Conservation (phyloP, 2,329 filamentous ascomycete species). For the Coniochaeta pulveracea region DNA sequence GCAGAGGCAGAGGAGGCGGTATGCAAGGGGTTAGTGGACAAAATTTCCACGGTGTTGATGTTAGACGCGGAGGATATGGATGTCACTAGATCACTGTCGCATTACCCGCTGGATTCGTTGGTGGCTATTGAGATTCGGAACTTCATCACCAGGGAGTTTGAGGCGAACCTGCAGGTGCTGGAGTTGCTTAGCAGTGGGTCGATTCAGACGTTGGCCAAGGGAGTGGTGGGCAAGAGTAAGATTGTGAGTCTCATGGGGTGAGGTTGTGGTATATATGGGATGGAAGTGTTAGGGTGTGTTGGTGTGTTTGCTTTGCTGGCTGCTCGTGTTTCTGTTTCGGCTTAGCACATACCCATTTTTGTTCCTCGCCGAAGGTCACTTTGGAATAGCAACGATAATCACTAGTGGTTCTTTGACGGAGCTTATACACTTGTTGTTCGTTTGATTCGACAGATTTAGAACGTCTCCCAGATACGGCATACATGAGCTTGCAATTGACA, state of each 20-base stretch:
- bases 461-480: too few species aligned
- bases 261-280: slow-evolving; percentile 8
- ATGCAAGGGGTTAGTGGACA: slow-evolving; percentile 33
- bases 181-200: slow-evolving; percentile 41
- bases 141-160: slow-evolving; percentile 37
- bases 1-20: slow-evolving; percentile 34
- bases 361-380: too few species aligned
- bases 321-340: too few species aligned
- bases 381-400: too few species aligned
- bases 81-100: slow-evolving; percentile 26
- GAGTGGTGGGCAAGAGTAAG: slow-evolving; percentile 35
- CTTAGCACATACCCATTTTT: too few species aligned
- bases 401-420: too few species aligned
- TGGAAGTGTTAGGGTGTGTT: too few species aligned
- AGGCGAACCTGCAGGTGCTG: slow-evolving; percentile 40
- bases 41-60: slow-evolving; percentile 38
- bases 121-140: slow-evolving; percentile 39
- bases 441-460: too few species aligned
- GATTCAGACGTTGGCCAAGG: slow-evolving; percentile 34
- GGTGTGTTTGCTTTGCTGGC: too few species aligned
- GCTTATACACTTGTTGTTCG: too few species aligned
- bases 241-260: slow-evolving; percentile 12
- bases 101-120: slow-evolving; percentile 34
- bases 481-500: too few species aligned
- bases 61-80: slow-evolving; percentile 38